Evolutionary conservation across 208 protist genomes (phyloP).

Genomic region (Naegleria fowleri): DNA sequence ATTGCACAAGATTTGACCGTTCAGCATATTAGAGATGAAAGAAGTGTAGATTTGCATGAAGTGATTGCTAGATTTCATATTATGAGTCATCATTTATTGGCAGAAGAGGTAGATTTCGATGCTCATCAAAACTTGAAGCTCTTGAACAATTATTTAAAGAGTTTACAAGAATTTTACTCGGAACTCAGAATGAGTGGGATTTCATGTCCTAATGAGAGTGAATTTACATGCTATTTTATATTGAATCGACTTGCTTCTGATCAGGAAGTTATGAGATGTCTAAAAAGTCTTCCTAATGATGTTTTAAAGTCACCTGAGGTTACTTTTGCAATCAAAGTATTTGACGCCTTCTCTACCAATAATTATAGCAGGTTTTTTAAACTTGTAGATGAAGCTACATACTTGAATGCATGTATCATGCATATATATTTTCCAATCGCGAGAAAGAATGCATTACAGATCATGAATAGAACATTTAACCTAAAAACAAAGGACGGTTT

Average conservation of each 20-base stretch:
- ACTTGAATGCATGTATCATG: slow-evolving; percentile 34
- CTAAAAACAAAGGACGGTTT: not conserved
- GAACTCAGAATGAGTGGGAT: slow-evolving; percentile 5
- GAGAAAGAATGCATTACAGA: slow-evolving; percentile 14
- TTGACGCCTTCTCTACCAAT: not conserved
- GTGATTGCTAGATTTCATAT: slow-evolving; percentile 37
- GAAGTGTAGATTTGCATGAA: slow-evolving; percentile 33
- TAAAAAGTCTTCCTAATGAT: not conserved
- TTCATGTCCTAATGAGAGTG: slow-evolving; percentile 32
- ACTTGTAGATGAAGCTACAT: slow-evolving; percentile 16
- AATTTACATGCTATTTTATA: slow-evolving; percentile 34
- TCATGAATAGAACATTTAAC: slow-evolving; percentile 26
- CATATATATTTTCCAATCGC: slow-evolving; percentile 24
- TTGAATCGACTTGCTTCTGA: not conserved
- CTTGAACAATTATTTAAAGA: slow-evolving; percentile 20
- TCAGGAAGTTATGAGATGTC: not conserved
- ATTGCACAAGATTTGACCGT: slow-evolving; percentile 36
- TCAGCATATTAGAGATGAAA: slow-evolving; percentile 24
- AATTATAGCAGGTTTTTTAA: slow-evolving; percentile 35
- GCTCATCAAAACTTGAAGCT: slow-evolving; percentile 34
- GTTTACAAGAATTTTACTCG: slow-evolving; percentile 27
- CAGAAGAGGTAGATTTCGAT: slow-evolving; percentile 31
- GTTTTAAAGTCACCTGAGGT: not conserved
- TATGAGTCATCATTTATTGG: slow-evolving; percentile 28
- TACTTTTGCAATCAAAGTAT: slow-evolving; percentile 19